Evolutionary conservation across 768 basidiomycete species (phyloP), one percentile per base, ranked within the genome.

Genomic region (Leccinum uliginosum): DNA sequence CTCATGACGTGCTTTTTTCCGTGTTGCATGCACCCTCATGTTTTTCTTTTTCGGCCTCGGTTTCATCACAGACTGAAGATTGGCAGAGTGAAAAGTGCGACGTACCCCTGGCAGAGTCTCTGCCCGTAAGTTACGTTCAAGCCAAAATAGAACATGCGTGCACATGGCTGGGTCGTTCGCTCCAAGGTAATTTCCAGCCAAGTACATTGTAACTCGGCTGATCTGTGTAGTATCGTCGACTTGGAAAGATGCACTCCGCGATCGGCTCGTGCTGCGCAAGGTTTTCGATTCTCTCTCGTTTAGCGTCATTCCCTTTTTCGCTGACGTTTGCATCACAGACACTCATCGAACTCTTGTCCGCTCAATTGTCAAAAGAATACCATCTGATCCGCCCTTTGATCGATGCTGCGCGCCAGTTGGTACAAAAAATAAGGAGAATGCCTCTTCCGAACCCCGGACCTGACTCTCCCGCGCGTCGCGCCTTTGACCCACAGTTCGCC

Each of bases 51-150:
- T 11, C 19, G n/a, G 26, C 27, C 14, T 24, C 43, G 55, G 46
- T 62, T 58, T 51, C 19, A 19, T 43, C 19, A 56, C 68, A 93
- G 91, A 77, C 82, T 58, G 92, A 93, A 76, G 91, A 93, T 64
- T 92, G 90, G 86, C 90, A 92, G 69, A 80, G 87, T 56, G 93
- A 97, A 60, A 94, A 93, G 73, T 88, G 85, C 63, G 92, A 92
- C 19, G 78, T 95, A 0, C 82, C 84, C 0, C 75, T 95, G 5
- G 76, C 86, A 10, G 89, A 94, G 71, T 77, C 79, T 7, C 69
- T 85, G 26, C 78, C 83, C 17, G 79, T 82, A 17, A 74, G 75
- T 48, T 77, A 79, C 55, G 70, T 89, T 24, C 56, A 86, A 7
- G 69, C 74, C 17, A 74, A 76, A 53, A 69, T 93, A 15, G 84